Evolutionary conservation across 2,329 filamentous ascomycete genomes (phyloP), one percentile per base, ranked within the genome.

Genomic region (Oidium heveae): DNA sequence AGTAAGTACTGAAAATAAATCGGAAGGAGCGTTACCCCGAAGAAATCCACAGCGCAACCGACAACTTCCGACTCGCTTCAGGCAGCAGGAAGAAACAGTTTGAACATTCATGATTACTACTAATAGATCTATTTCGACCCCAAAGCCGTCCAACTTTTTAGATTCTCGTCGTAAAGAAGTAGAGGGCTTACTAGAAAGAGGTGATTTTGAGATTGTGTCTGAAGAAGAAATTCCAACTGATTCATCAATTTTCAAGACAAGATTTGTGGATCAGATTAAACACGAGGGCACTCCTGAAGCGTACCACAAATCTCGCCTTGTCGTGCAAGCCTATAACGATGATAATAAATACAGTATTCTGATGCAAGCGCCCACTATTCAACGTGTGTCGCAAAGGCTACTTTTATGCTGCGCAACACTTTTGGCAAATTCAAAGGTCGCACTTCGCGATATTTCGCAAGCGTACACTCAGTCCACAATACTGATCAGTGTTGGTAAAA

Each of bases 251-350:
- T 58, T 57, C 32, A 57, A 56, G 10, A 52, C 16, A 8, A 36
- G 55, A 20, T 58, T 58, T 50, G 41, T 59, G 1, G 56, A 59
- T 44, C 32, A 58, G 32, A 53, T 59, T 1, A 59, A 58, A 33
- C n/a, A 44, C 18, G 41, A 44, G 7, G 41, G 41, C 18, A 44
- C 41, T 16, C 49, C 56, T 20, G 15, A 55, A 33, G 44, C 37
- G 9, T 54, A 44, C 18, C 36, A 54, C 9, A 33, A 54, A 54
- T 54, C 52, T n/a, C 20, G 52, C 16, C 18, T 46, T 6, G 52
- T 44, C 18, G 7, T 56, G 1, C 56, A 56, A 51, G 56, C 28
- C 1, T 57, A 55, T 22, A 56, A 56, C 13, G 55, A 57, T 39
- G 18, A 49, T 18, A 44, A 41, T 51, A 57, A 57, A 41, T 12